phyloP scores from a whole-genome alignment of 306 rosid species.

The Ochetophila trinervis region DNA sequence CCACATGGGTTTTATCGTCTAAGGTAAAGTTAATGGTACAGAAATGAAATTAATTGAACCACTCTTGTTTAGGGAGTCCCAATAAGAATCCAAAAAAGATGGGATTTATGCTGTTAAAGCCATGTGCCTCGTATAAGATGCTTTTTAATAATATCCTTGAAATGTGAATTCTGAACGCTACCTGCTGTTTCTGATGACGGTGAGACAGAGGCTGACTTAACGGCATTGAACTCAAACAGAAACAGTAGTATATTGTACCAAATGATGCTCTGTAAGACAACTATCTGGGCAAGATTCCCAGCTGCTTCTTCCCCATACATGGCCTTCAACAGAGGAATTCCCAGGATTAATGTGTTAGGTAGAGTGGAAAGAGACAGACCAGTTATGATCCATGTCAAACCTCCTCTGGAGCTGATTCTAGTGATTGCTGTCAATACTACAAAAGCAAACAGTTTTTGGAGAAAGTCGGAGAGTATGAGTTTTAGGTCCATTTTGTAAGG shows the following conservation, averaged over 20 bases:
- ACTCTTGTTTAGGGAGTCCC: slow-evolving; percentile 14
- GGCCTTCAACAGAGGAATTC: slow-evolving; percentile 84
- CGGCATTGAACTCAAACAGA: slow-evolving; percentile 73
- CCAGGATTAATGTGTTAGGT: slow-evolving; percentile 90
- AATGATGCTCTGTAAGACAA: slow-evolving; percentile 79
- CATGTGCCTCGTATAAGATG: slow-evolving; percentile 5
- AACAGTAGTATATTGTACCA: slow-evolving; percentile 82
- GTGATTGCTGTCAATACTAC: slow-evolving; percentile 38
- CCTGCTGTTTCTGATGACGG: slow-evolving; percentile 64
- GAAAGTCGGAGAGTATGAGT: slow-evolving; percentile 58
- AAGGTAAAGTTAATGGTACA: slow-evolving; percentile 25
- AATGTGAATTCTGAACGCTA: slow-evolving; percentile 26
- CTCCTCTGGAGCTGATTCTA: slow-evolving; percentile 53
- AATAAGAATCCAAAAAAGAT: slow-evolving; percentile 8
- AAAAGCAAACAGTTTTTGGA: slow-evolving; percentile 70
- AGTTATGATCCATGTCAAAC: slow-evolving; percentile 63
- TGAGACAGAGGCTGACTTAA: slow-evolving; percentile 51
- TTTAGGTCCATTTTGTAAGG: slow-evolving; percentile 72
- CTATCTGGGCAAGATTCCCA: slow-evolving; percentile 61
- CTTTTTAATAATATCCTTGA: slow-evolving; percentile 11
- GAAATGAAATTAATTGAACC: slow-evolving; percentile 22
- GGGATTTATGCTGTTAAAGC: neutral
- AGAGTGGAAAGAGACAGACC: slow-evolving; percentile 84
- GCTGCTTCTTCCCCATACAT: slow-evolving; percentile 73
- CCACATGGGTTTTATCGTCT: slow-evolving; percentile 32